A percentile compares a stretch with the other conserved stretches of the same genome.
Evolutionary conservation across 305 asterid species (phyloP).

Genomic region (Fraxinus nigra): DNA sequence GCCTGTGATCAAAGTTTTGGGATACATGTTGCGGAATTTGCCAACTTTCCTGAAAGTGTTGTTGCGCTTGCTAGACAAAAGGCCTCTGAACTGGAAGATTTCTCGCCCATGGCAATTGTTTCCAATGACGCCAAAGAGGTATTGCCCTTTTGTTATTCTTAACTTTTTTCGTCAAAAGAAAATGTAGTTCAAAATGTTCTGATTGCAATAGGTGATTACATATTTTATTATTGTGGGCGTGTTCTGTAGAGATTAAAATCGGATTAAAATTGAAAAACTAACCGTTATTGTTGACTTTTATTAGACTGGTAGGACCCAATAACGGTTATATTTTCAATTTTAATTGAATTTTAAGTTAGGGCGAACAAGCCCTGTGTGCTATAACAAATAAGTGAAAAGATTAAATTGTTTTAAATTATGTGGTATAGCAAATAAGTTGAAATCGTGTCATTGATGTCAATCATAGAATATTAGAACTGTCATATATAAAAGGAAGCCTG

Average conservation of each 20-base stretch:
- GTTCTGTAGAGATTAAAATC: too few relatives aligned
- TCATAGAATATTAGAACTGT: not conserved
- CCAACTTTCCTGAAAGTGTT: conserved; percentile 91
- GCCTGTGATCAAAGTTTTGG: conserved; percentile 99
- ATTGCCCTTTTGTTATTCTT: conserved; percentile 14
- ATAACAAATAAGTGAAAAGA: not conserved
- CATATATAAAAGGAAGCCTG: not conserved
- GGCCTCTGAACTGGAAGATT: conserved; percentile 95
- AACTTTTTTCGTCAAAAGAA: too few relatives aligned
- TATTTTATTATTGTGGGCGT: not conserved
- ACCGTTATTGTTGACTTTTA: too few relatives aligned
- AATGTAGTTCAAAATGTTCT: conserved; percentile 13
- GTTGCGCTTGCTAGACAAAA: conserved; percentile 88
- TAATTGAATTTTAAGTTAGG: too few relatives aligned
- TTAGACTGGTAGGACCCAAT: too few relatives aligned
- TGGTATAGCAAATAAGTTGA: not conserved
- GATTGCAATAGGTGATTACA: conserved; percentile 1
- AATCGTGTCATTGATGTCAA: not conserved
- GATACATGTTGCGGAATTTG: conserved; percentile 97
- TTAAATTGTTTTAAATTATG: not conserved
- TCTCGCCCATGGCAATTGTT: conserved; percentile 52
- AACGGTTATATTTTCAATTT: too few relatives aligned
- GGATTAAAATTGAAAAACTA: too few relatives aligned
- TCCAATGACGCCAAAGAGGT: conserved; percentile 55
- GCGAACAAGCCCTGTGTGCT: not conserved